A percentile compares a stretch with the other conserved stretches of the same genome.
phyloP scores from a whole-genome alignment of 139 green algal genomes.

The Tetradesmus lagerheimii region DNA sequence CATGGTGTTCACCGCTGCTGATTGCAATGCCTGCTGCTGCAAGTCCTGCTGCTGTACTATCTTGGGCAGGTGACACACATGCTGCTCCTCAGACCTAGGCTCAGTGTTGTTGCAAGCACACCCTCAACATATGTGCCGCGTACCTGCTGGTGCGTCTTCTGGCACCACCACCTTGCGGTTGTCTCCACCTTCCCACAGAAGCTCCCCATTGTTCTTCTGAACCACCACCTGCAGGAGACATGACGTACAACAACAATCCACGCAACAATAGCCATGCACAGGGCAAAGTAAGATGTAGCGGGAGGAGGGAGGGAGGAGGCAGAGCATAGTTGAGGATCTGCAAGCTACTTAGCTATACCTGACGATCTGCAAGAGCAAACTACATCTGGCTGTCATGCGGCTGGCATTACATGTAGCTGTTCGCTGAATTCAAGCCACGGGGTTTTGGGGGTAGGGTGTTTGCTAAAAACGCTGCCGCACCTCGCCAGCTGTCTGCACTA shows the following conservation, averaged over 20 bases:
- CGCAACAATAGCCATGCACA: not conserved
- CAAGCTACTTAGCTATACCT: not conserved
- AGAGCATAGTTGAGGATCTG: not conserved
- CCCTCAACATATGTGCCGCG: too few species aligned
- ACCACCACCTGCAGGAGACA: constrained; percentile 39
- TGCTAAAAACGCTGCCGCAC: not conserved
- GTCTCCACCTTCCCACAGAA: constrained; percentile 34
- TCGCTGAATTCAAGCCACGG: too few species aligned
- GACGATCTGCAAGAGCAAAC: not conserved
- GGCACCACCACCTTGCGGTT: constrained; percentile 30
- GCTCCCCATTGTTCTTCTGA: not conserved
- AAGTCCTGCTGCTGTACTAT: too few species aligned
- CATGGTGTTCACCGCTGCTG: too few species aligned
- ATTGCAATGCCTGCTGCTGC: too few species aligned
- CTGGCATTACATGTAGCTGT: not conserved
- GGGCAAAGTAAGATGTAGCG: not conserved
- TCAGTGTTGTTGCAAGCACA: too few species aligned
- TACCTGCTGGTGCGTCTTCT: constrained; percentile 21
- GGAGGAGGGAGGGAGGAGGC: not conserved
- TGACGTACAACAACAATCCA: not conserved
- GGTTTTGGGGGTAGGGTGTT: not conserved
- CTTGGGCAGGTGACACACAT: too few species aligned
- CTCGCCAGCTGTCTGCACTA: not conserved
- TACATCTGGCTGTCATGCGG: not conserved
- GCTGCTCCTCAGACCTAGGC: too few species aligned